Percentiles rank a stretch among this genome's conserved stretches.
Conservation (phyloP, 768 basidiomycete species). For the Pisolithus albus region DNA sequence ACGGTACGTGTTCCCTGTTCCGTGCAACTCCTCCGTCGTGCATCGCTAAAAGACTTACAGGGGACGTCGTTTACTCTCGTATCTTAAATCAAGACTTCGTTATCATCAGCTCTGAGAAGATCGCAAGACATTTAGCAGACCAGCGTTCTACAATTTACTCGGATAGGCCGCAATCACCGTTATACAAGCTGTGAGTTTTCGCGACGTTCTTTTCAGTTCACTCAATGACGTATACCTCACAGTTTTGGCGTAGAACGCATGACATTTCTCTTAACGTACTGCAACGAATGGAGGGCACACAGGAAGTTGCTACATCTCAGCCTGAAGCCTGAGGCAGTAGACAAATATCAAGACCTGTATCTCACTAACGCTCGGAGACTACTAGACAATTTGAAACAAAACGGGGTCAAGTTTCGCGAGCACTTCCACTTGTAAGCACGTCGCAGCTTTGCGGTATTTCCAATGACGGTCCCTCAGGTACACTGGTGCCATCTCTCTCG, state of each 20-base stretch:
- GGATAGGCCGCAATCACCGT: slow-evolving; percentile 8
- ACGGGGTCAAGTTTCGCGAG: background rate
- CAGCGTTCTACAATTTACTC: slow-evolving; percentile 12
- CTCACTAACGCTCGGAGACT: slow-evolving; percentile 6
- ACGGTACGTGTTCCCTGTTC: slow-evolving; percentile 4
- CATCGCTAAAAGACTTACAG: background rate
- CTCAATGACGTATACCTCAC: background rate
- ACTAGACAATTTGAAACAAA: slow-evolving; percentile 1
- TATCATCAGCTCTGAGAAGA: slow-evolving; percentile 9
- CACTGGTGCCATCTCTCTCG: slow-evolving; percentile 19
- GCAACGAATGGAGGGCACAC: slow-evolving; percentile 14
- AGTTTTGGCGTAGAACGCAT: slow-evolving; percentile 15
- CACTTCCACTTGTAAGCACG: slow-evolving; percentile 10
- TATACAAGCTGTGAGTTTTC: slow-evolving; percentile 7
- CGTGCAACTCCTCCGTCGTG: too few species aligned
- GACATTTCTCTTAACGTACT: slow-evolving; percentile 14
- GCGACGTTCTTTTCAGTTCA: background rate
- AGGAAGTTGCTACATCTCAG: slow-evolving; percentile 16
- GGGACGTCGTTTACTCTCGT: slow-evolving; percentile 9
- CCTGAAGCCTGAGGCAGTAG: slow-evolving; percentile 6
- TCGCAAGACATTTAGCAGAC: slow-evolving; percentile 9
- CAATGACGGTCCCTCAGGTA: background rate
- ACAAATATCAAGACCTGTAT: slow-evolving; percentile 6
- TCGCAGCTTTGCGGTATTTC: background rate
- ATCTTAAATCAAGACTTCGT: slow-evolving; percentile 6